Evolutionary conservation across 2,329 filamentous ascomycete species (phyloP).

Genomic region (Colletotrichum neosansevieriae): DNA sequence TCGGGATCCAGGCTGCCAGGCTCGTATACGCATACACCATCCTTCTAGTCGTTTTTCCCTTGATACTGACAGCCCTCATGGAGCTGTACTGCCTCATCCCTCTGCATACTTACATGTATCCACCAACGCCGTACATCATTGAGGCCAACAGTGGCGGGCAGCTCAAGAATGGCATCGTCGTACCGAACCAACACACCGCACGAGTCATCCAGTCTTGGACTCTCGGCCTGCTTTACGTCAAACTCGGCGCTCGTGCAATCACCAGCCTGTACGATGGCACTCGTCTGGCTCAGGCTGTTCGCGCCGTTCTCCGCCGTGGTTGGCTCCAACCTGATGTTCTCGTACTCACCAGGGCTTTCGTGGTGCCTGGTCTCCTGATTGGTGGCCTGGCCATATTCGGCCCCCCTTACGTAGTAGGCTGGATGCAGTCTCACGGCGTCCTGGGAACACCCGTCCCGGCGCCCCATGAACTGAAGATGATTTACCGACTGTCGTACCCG

Average conservation of each 20-base stretch:
- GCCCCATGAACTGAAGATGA: conserved; percentile 45
- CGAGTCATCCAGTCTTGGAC: conserved; percentile 96
- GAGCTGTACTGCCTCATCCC: conserved; percentile 93
- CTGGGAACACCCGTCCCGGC: conserved; percentile 39
- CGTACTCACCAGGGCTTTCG: conserved; percentile 85
- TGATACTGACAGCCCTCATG: conserved; percentile 81
- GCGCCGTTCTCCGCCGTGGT: conserved; percentile 78
- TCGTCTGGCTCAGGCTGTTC: conserved; percentile 79
- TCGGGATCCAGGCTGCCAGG: conserved; percentile 51
- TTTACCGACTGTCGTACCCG: conserved; percentile 78
- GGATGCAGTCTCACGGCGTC: conserved; percentile 42
- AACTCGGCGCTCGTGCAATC: conserved; percentile 79
- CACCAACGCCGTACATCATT: conserved; percentile 42
- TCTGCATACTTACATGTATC: conserved; percentile 80
- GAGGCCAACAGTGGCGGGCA: conserved; percentile 45
- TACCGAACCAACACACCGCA: conserved; percentile 71
- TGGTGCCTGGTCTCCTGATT: conserved; percentile 79
- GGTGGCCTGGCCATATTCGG: conserved; percentile 71
- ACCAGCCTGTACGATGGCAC: conserved; percentile 76
- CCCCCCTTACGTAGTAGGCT: conserved; percentile 57
- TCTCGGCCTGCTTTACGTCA: conserved; percentile 89
- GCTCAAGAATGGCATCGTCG: conserved; percentile 28
- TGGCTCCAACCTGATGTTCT: conserved; percentile 83
- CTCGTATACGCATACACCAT: conserved; percentile 82
- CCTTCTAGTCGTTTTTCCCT: conserved; percentile 82